A percentile compares a stretch with the other conserved stretches of the same genome.
phyloP scores from a whole-genome alignment of 1,284 basidiomycete species.

The Ustilago sp. region DNA sequence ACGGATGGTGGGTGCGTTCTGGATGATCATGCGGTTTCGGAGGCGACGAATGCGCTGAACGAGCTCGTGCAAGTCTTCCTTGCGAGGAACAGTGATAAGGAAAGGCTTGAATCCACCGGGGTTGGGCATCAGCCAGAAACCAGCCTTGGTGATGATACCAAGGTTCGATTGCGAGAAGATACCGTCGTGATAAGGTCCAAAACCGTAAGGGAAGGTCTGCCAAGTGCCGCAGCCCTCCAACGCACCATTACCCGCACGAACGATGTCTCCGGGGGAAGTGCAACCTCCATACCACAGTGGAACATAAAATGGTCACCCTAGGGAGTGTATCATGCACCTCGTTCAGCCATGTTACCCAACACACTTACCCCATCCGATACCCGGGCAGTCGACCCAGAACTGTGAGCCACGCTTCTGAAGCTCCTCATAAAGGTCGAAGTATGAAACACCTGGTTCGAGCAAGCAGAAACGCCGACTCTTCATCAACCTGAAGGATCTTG shows the following conservation, averaged over 20 bases:
- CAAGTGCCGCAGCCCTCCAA: conserved; percentile 47
- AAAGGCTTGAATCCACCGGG: conserved; percentile 54
- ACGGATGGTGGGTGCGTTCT: conserved; percentile 46
- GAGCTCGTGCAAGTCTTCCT: conserved; percentile 39
- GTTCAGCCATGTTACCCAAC: conserved; percentile 50
- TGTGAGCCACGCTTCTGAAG: conserved; percentile 42
- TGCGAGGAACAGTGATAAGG: conserved; percentile 47
- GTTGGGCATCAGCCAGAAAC: conserved; percentile 57
- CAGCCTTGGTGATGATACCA: conserved; percentile 45
- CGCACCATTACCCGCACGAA: conserved; percentile 53
- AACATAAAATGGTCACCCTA: conserved; percentile 48
- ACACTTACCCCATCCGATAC: conserved; percentile 49
- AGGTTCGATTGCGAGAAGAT: conserved; percentile 55
- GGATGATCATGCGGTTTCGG: conserved; percentile 44
- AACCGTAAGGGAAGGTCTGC: conserved; percentile 49
- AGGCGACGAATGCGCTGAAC: conserved; percentile 47
- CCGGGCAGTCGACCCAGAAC: conserved; percentile 54
- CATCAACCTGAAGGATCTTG: conserved; percentile 54
- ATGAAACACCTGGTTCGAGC: conserved; percentile 56
- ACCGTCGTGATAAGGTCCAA: conserved; percentile 56
- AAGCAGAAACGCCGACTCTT: conserved; percentile 43
- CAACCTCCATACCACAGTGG: conserved; percentile 58
- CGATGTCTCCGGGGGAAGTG: conserved; percentile 55
- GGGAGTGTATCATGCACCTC: conserved; percentile 46
- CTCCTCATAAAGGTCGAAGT: conserved; percentile 61